Evolutionary conservation across 306 rosid genomes (phyloP), one percentile per base, ranked within the genome.

Genomic region (Inga oerstediana): DNA sequence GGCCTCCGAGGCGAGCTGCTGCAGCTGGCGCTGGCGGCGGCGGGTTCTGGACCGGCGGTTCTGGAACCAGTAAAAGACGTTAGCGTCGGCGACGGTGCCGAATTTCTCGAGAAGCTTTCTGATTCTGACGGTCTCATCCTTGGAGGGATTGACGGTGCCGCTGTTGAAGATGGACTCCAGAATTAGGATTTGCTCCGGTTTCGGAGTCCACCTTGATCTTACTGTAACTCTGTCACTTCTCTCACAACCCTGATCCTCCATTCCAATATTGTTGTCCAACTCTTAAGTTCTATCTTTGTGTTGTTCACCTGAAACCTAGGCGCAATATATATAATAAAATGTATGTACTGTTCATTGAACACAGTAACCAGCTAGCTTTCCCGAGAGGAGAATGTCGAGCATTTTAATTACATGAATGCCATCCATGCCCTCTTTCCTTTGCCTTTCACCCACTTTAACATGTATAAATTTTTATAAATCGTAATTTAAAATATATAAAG

Each of bases 11-110:
- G 71, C 62, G 24, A 30, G 39, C 70, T 64, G 74, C 46, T 88
- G 92, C 77, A 92, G 44, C 94, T 94, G 99, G 13, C 99, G 92
- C 65, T 94, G 99, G 46, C 99, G 96, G 84, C 99, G 97, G 75
- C 98, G 95, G 16, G 99, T 92, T 84, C 99, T 82, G 2, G 99
- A 96, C 2, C 99, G 92, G 3, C 99, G 94, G 87, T 96, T 96
- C 77, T 96, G 99, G 79, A 96, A 96, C 99, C 98, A 96, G 90
- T 96, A 96, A 80, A 96, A 96, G 81, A 96, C 97, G 80, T 96
- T 96, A 32, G 98, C 98, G 19, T 96, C 98, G 0, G 95, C 98
- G 1, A 96, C 98, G 1, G 92, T 15, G 14, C 99, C 99, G 52
- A 96, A 96, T 84, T 89, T 96, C 89, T 96, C 95, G 0, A 96